Evolutionary conservation across 345 rosid species (phyloP).

Genomic region (Aquilaria sinensis): DNA sequence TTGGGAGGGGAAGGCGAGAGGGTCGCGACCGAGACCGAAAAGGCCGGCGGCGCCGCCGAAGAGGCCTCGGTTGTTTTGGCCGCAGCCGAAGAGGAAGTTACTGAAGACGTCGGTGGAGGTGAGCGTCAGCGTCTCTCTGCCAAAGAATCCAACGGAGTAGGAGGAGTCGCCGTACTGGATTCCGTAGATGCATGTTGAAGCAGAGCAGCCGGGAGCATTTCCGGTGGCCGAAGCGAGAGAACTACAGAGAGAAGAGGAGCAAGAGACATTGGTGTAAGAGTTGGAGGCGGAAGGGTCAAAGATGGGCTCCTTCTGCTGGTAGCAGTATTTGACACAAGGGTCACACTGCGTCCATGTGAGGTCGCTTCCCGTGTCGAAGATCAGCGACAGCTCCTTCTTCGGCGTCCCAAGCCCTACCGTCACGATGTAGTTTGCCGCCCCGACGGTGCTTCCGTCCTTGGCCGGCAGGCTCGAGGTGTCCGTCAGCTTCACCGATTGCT

Average conservation of each 20-base stretch:
- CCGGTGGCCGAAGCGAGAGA: slow-evolving; percentile 61
- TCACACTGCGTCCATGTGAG: slow-evolving; percentile 65
- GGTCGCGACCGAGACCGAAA: slow-evolving; percentile 76
- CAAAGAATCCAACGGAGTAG: slow-evolving; percentile 57
- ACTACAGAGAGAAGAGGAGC: slow-evolving; percentile 36
- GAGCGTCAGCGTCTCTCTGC: slow-evolving; percentile 51
- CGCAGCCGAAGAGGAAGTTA: slow-evolving; percentile 67
- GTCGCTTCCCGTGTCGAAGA: slow-evolving; percentile 71
- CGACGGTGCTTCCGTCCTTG: slow-evolving; percentile 46
- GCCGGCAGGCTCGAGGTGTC: slow-evolving; percentile 44
- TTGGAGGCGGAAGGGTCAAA: slow-evolving; percentile 45
- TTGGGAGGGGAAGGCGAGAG: slow-evolving; percentile 62
- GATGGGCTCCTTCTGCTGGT: slow-evolving; percentile 42
- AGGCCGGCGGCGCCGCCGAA: slow-evolving; percentile 68
- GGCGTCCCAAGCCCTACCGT: slow-evolving; percentile 62
- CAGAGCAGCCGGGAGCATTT: slow-evolving; percentile 32
- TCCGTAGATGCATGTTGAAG: slow-evolving; percentile 61
- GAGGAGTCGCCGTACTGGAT: slow-evolving; percentile 81
- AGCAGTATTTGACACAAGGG: slow-evolving; percentile 45
- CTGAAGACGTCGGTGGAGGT: slow-evolving; percentile 39
- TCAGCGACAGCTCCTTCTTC: slow-evolving; percentile 33
- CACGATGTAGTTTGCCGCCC: slow-evolving; percentile 47
- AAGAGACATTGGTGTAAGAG: slow-evolving; percentile 55
- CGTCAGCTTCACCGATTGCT: slow-evolving; percentile 15
- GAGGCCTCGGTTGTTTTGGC: slow-evolving; percentile 74